Evolutionary conservation across 805 yeast genomes (phyloP).

Genomic region (Blastobotrys mokoenaii): DNA sequence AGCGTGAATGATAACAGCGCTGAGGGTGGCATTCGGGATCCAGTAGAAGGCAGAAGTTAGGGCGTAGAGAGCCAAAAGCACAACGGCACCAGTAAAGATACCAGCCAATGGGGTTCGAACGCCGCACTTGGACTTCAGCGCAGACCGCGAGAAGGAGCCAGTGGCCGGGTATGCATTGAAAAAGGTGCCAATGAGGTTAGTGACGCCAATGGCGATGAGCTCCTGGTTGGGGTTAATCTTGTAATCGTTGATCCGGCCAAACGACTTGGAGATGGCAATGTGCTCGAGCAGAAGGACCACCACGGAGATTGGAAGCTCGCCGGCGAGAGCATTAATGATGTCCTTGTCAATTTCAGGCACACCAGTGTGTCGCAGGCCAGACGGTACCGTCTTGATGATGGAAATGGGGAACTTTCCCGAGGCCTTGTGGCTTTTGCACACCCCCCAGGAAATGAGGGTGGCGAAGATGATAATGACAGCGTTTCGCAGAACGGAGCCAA

Average conservation of each 20-base stretch:
- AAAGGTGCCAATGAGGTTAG: constrained; percentile 84
- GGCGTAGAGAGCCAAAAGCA: constrained; percentile 74
- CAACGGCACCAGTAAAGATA: constrained; percentile 82
- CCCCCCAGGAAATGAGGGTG: constrained; percentile 75
- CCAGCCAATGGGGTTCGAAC: constrained; percentile 93
- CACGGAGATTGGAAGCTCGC: constrained; percentile 78
- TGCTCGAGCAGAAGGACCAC: constrained; percentile 82
- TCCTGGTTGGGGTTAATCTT: constrained; percentile 91
- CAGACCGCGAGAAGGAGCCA: constrained; percentile 92
- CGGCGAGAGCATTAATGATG: constrained; percentile 50
- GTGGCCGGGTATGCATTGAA: constrained; percentile 94
- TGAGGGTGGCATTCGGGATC: constrained; percentile 82
- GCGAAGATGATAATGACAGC: constrained; percentile 76
- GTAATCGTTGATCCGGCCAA: constrained; percentile 87
- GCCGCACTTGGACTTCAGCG: constrained; percentile 90
- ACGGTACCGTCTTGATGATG: constrained; percentile 70
- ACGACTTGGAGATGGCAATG: constrained; percentile 87
- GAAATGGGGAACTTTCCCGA: constrained; percentile 40
- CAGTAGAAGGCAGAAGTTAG: constrained; percentile 77
- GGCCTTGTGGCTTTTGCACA: constrained; percentile 44
- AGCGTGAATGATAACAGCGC: constrained; percentile 89
- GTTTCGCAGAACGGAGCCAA: constrained; percentile 65
- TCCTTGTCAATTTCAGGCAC: constrained; percentile 57
- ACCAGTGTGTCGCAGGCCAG: constrained; percentile 73
- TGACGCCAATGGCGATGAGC: constrained; percentile 85